These are phyloP conservation scores for Trypanosomatidae sp. DNA, from an alignment of 208 protist genomes.

Conservation along the genomic window DNA sequence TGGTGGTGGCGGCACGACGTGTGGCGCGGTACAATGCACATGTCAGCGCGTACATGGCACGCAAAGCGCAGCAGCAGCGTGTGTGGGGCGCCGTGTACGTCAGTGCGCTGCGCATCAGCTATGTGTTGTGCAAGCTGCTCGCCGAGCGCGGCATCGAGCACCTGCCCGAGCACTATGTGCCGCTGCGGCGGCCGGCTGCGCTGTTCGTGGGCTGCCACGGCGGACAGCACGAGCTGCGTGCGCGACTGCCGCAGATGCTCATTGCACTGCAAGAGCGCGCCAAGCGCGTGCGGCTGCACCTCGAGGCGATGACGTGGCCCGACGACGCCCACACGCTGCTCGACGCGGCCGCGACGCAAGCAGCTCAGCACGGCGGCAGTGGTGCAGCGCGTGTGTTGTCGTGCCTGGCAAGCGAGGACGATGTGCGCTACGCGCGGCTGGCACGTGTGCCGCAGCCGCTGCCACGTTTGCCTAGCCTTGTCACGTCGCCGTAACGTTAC, in stretches of 20 bases:
- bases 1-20: too few relatives aligned
- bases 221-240: constrained; percentile 59
- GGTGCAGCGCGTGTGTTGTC: constrained; percentile 37
- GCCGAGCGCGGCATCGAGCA: constrained; percentile 22
- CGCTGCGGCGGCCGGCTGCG: constrained; percentile 42
- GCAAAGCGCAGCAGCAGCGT: constrained; percentile 17
- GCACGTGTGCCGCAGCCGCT: too few relatives aligned
- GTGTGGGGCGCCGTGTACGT: constrained; percentile 59
- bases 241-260: constrained; percentile 30
- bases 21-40: too few relatives aligned
- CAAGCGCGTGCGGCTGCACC: constrained; percentile 41
- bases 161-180: constrained; percentile 28
- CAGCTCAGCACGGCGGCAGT: constrained; percentile 13
- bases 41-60: constrained; percentile 31
- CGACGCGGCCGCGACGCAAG: constrained; percentile 12
- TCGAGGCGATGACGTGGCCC: constrained; percentile 17
- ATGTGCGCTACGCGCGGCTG: too few relatives aligned
- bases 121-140: constrained; percentile 54
- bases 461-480: too few relatives aligned
- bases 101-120: constrained; percentile 37
- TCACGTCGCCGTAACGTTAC: too few relatives aligned
- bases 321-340: constrained; percentile 12
- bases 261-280: constrained; percentile 58
- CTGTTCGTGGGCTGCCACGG: constrained; percentile 50
- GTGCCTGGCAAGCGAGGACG: too few relatives aligned